phyloP scores from a whole-genome alignment of 805 yeast species.

The Blastobotrys muscicola region DNA sequence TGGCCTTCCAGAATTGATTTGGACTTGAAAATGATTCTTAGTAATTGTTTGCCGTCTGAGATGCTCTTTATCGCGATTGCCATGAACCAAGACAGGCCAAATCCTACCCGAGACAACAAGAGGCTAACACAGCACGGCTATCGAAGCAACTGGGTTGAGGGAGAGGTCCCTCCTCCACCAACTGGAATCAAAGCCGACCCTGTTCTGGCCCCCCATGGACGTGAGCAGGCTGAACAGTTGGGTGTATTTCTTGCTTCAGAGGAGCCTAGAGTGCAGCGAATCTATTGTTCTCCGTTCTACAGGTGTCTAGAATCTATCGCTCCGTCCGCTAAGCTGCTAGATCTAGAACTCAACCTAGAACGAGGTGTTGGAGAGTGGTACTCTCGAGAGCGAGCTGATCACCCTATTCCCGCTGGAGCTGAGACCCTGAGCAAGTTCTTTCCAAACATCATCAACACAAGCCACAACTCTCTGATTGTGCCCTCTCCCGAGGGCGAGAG shows the following conservation, averaged over 20 bases:
- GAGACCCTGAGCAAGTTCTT: conserved; percentile 47
- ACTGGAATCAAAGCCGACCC: conserved; percentile 91
- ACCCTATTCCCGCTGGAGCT: conserved; percentile 58
- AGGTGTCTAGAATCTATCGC: conserved; percentile 76
- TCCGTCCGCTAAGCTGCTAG: conserved; percentile 55
- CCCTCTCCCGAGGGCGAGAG: conserved; percentile 71
- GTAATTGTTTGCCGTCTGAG: too few species aligned
- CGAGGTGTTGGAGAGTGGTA: conserved; percentile 93
- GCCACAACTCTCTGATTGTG: conserved; percentile 45
- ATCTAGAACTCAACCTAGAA: conserved; percentile 56
- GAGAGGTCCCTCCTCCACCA: conserved; percentile 60
- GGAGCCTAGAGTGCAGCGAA: conserved; percentile 54
- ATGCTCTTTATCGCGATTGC: too few species aligned
- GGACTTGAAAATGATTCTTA: too few species aligned
- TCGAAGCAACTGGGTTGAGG: conserved; percentile 70
- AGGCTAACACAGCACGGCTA: conserved; percentile 53
- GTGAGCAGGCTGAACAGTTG: conserved; percentile 75
- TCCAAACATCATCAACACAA: conserved; percentile 33
- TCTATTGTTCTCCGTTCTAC: conserved; percentile 79
- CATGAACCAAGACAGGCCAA: too few species aligned
- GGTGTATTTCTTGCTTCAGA: conserved; percentile 47
- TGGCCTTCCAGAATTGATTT: too few species aligned
- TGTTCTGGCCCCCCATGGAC: conserved; percentile 79
- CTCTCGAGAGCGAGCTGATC: conserved; percentile 36
- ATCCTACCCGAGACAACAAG: too few species aligned